Percentiles rank a stretch among this genome's conserved stretches.
These are phyloP conservation scores for Paecilomyces fulvus DNA, from an alignment of 2,329 filamentous ascomycete species.

Conservation along the genomic window DNA sequence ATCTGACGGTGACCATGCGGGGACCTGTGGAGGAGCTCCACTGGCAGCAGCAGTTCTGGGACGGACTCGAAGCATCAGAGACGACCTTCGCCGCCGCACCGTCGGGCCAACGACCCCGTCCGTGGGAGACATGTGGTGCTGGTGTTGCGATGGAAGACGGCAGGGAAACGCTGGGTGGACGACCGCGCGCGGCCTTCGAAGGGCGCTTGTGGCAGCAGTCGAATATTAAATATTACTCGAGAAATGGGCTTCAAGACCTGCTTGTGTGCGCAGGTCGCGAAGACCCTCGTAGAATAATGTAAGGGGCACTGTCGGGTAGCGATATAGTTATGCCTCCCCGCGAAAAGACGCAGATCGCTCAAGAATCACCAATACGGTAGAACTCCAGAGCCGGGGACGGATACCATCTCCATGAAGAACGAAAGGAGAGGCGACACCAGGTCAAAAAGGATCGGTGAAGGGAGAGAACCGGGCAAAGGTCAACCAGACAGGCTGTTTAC, in stretches of 20 bases:
- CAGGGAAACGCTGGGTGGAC: background rate
- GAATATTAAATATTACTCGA: background rate
- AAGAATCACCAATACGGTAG: background rate
- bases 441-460: background rate
- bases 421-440: background rate
- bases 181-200: background rate
- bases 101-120: constrained; percentile 18
- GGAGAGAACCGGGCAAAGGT: background rate
- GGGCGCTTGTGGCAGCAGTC: background rate
- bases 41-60: constrained; percentile 26
- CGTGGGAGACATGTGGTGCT: constrained; percentile 21
- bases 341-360: background rate
- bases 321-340: constrained; percentile 1
- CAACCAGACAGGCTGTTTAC: background rate
- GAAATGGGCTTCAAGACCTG: constrained; percentile 1
- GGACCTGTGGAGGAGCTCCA: constrained; percentile 1
- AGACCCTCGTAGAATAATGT: constrained; percentile 2
- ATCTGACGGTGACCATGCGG: constrained; percentile 5
- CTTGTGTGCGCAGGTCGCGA: background rate
- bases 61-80: constrained; percentile 28
- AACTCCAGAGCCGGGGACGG: background rate
- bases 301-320: constrained; percentile 8
- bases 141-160: background rate
- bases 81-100: constrained; percentile 26
- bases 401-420: background rate